A percentile compares a stretch with the other conserved stretches of the same genome.
These are phyloP conservation scores for Clavulina sp. DNA, from an alignment of 768 basidiomycete species.

Conservation along the genomic window DNA sequence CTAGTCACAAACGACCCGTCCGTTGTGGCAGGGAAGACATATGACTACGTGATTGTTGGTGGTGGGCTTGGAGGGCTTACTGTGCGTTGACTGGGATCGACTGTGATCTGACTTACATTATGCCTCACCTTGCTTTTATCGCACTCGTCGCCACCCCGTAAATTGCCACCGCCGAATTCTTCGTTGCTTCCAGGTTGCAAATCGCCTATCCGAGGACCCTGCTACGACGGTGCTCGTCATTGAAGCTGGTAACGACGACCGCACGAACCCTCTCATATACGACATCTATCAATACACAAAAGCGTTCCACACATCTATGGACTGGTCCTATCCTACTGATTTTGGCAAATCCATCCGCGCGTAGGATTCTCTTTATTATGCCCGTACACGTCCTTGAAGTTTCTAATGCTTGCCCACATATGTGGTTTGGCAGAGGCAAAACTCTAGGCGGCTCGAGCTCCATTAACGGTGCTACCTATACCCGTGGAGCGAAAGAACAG, in stretches of 20 bases:
- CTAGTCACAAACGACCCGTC: slow-evolving; percentile 6
- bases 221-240: slow-evolving; percentile 29
- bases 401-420: background rate
- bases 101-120: background rate
- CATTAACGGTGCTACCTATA: slow-evolving; percentile 17
- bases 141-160: too few relatives aligned
- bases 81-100: background rate
- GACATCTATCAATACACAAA: slow-evolving; percentile 30
- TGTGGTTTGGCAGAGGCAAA: background rate
- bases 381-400: too few relatives aligned
- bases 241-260: slow-evolving; percentile 34
- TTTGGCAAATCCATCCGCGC: background rate
- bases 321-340: slow-evolving; percentile 27
- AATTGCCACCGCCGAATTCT: too few relatives aligned
- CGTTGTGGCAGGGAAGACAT: slow-evolving; percentile 10
- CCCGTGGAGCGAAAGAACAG: slow-evolving; percentile 10
- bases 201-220: slow-evolving; percentile 28
- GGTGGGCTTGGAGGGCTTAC: slow-evolving; percentile 32
- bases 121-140: background rate
- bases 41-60: slow-evolving; percentile 23
- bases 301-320: slow-evolving; percentile 26
- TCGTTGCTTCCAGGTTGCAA: slow-evolving; percentile 20
- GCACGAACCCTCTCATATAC: slow-evolving; percentile 27
- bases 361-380: background rate
- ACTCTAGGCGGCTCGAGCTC: slow-evolving; percentile 7